A percentile compares a stretch with the other conserved stretches of the same genome.
These are phyloP conservation scores for Metschnikowia corniflorae DNA, from an alignment of 805 yeast genomes.

Conservation along the genomic window DNA sequence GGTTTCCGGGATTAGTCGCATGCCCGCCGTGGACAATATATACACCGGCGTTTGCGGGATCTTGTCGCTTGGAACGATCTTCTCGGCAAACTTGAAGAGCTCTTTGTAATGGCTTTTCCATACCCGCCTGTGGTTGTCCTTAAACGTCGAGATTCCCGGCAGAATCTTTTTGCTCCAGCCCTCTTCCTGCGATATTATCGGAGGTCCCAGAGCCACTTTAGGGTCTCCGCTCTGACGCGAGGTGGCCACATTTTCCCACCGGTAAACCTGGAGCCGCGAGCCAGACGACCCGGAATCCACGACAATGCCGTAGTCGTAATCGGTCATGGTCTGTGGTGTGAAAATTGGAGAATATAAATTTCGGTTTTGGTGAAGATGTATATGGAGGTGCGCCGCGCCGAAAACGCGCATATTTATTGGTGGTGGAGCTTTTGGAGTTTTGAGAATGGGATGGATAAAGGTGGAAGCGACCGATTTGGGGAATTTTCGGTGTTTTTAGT, in stretches of 20 bases:
- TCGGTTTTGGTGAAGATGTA: background rate
- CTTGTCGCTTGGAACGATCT: slow-evolving; percentile 60
- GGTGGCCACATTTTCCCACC: slow-evolving; percentile 58
- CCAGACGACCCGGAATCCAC: slow-evolving; percentile 97
- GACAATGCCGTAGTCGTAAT: slow-evolving; percentile 70
- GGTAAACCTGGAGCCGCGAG: slow-evolving; percentile 78
- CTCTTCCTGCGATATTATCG: slow-evolving; percentile 58
- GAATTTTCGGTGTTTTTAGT: no score
- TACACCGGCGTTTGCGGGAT: slow-evolving; percentile 76
- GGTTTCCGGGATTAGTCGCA: slow-evolving; percentile 67
- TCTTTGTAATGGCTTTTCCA: slow-evolving; percentile 70
- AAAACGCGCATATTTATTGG: no score
- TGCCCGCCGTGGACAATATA: slow-evolving; percentile 95
- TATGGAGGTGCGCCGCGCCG: no score
- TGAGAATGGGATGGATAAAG: no score
- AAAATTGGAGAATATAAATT: background rate
- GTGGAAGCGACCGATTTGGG: no score
- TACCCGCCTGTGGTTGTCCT: slow-evolving; percentile 43
- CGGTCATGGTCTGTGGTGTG: slow-evolving; percentile 7
- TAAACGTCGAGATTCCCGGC: slow-evolving; percentile 81
- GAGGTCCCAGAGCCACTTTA: slow-evolving; percentile 53
- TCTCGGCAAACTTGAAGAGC: slow-evolving; percentile 65
- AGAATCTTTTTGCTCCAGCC: slow-evolving; percentile 69
- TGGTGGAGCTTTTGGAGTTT: background rate
- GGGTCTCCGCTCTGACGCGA: slow-evolving; percentile 23